Base-by-base conservation (phyloP, 2,329 filamentous ascomycete genomes). In the Leptodontidium sp. region DNA sequence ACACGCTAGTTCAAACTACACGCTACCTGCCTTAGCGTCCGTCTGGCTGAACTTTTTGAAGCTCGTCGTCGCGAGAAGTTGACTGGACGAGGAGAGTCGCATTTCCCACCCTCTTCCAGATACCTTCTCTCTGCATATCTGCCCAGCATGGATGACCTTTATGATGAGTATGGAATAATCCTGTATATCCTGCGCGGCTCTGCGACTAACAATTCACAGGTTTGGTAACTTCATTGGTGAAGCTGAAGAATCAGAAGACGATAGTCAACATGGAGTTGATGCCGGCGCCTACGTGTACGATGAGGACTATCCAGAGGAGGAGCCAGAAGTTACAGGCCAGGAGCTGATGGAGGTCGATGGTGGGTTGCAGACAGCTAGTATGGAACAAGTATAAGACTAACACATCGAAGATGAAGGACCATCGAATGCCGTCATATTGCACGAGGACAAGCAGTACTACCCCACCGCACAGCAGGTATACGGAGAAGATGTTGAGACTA, bases 371-470 rank as follows among this genome's bases (percentile, higher is more conserved):
- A 65, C n/a, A 66, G 32, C 29, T n/a, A 21, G 1, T 32, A 45
- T 24, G 12, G 8, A 12, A 21, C 49, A 21, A 7, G 32, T 32
- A 26, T 32, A 70, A 70, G 65, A 66, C 79, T 80, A 68, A 81
- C 69, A 68, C 59, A 62, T 63, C 67, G 70, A 73, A 87, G 89
- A 93, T 80, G 91, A 94, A 61, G 94, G 92, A 15, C 93, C 95
- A 3, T 98, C 94, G 5, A 99, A 98, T 80, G 95, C 96, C 63
- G 94, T 99, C n/a, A 88, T 99, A 68, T 87, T 99, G 57, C 96
- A 99, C 82, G 96, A 99, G 85, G 96, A 99, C 83, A 99, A 99
- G 81, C 96, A 98, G 80, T 99, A 99, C 81, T 99, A 99, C 79
- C 96, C 96, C 38, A 97, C 94, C n/a, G 96, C 96, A 67, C 91